Evolutionary conservation across 225 moss, liverwort and hornwort species (phyloP).

Genomic region (Bryum argenteum): DNA sequence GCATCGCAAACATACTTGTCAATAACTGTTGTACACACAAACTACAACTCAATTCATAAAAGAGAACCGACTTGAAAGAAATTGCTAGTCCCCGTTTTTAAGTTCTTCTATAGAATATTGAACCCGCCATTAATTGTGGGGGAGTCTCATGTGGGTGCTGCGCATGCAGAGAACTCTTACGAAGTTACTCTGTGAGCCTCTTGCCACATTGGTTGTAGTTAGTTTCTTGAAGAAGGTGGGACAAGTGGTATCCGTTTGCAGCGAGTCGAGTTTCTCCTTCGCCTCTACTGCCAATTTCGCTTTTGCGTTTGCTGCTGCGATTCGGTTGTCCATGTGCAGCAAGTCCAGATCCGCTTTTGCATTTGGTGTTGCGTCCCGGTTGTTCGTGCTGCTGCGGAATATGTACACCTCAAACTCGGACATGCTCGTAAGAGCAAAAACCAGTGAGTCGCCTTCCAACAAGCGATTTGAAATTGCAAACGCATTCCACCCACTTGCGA

Average conservation of each 20-base stretch:
- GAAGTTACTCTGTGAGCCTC: neutral
- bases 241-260: neutral
- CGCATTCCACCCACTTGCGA: constrained; percentile 21
- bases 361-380: too few species aligned
- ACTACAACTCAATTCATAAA: too few species aligned
- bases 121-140: too few species aligned
- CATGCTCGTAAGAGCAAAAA: constrained; percentile 10
- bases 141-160: too few species aligned
- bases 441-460: constrained; percentile 10
- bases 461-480: constrained; percentile 22
- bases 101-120: too few species aligned
- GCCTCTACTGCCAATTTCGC: neutral
- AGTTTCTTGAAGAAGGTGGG: constrained; percentile 17
- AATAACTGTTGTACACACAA: too few species aligned
- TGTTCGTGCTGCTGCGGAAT: neutral
- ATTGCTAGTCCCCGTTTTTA: neutral
- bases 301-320: too few species aligned
- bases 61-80: too few species aligned
- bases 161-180: too few species aligned
- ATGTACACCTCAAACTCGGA: constrained; percentile 23
- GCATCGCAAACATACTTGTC: neutral
- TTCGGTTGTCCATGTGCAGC: too few species aligned
- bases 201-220: constrained; percentile 12
- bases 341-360: too few species aligned
- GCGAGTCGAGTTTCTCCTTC: neutral